phyloP scores from a whole-genome alignment of 345 rosid genomes.

The Ceriops decandra region DNA sequence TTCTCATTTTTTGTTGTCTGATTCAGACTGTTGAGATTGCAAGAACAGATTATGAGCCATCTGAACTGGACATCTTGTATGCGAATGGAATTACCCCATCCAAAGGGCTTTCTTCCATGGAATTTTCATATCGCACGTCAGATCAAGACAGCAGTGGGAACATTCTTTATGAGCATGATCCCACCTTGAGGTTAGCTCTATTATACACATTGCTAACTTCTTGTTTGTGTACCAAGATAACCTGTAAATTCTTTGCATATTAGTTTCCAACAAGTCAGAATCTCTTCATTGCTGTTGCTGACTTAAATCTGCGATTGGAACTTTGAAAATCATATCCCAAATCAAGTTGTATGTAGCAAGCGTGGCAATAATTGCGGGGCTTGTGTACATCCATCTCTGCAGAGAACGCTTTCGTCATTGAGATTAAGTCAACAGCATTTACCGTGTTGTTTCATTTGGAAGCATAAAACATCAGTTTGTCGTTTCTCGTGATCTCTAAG shows the following conservation, averaged over 20 bases:
- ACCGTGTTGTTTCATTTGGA: neutral
- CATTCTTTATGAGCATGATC: constrained; percentile 39
- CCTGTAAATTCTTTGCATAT: neutral
- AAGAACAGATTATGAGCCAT: constrained; percentile 63
- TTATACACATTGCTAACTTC: neutral
- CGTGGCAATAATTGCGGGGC: neutral
- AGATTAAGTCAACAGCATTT: neutral
- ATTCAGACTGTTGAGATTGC: constrained; percentile 75
- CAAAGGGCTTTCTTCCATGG: constrained; percentile 66
- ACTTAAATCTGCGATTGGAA: neutral
- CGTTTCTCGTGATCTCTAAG: neutral
- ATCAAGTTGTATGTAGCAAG: neutral
- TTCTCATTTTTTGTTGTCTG: neutral
- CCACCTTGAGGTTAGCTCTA: constrained; percentile 45
- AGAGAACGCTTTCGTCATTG: no score
- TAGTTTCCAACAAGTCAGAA: neutral
- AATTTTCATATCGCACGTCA: constrained; percentile 58
- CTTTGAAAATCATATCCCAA: neutral
- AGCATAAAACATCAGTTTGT: no score
- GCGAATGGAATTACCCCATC: constrained; percentile 69
- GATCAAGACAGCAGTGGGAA: constrained; percentile 29
- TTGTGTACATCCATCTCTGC: no score
- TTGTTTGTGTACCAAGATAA: neutral
- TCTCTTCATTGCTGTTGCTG: neutral
- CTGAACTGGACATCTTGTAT: constrained; percentile 77